Percentiles rank a stretch among this genome's conserved stretches.
These are phyloP conservation scores for Aspergillus novoparasiticus DNA, from an alignment of 2,329 filamentous ascomycete genomes.

Conservation along the genomic window DNA sequence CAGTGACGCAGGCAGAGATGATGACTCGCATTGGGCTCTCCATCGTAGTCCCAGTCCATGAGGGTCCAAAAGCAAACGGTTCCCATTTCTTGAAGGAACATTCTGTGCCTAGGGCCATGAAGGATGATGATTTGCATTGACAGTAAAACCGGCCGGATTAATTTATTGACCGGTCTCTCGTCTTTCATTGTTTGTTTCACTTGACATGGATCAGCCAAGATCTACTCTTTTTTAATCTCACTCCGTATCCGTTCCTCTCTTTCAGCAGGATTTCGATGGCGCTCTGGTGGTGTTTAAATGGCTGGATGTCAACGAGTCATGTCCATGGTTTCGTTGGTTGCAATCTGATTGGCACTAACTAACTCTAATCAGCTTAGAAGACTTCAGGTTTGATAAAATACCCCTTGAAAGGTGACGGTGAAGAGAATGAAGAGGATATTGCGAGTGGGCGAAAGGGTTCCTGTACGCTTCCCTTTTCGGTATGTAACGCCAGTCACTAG, in stretches of 20 bases:
- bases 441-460: background rate
- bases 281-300: background rate
- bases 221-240: background rate
- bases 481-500: too few species aligned
- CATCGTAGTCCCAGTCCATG: background rate
- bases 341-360: background rate
- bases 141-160: background rate
- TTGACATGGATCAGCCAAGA: constrained; percentile 1
- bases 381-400: background rate
- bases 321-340: background rate
- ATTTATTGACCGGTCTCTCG: background rate
- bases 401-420: background rate
- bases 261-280: background rate
- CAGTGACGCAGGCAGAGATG: constrained; percentile 21
- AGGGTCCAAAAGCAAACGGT: background rate
- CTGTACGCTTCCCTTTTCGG: background rate
- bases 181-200: constrained; percentile 1
- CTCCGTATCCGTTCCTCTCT: background rate
- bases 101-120: background rate
- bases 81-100: background rate
- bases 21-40: constrained; percentile 14
- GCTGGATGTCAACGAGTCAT: background rate
- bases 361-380: background rate
- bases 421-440: background rate
- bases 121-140: background rate